Conservation (phyloP, 257 asterid genomes). For the Eustoma russellianum region DNA sequence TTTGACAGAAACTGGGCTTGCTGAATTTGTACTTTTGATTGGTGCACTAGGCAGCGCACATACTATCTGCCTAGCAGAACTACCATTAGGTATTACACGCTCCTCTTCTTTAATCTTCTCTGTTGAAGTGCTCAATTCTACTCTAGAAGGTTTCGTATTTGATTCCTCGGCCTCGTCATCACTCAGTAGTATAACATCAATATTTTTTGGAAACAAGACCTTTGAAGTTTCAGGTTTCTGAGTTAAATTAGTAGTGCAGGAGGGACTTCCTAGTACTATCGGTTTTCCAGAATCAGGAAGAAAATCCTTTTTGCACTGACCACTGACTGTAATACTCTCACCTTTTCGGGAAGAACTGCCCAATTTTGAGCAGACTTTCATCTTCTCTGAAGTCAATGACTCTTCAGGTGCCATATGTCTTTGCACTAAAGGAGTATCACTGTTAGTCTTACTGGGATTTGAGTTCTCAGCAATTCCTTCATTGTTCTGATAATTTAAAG, state of each 20-base stretch:
- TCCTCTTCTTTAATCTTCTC: constrained; percentile 24
- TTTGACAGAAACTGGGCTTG: constrained; percentile 28
- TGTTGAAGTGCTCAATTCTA: constrained; percentile 16
- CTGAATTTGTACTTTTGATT: constrained; percentile 15
- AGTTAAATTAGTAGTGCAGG: constrained; percentile 15
- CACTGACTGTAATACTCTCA: constrained; percentile 21
- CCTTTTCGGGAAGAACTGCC: constrained; percentile 23
- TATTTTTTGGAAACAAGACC: constrained; percentile 22
- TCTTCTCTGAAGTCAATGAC: constrained; percentile 40
- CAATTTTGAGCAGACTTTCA: constrained; percentile 20
- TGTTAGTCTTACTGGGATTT: constrained; percentile 13
- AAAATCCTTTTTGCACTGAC: constrained; percentile 24
- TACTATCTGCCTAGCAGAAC: constrained; percentile 1
- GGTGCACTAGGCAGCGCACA: constrained; percentile 14
- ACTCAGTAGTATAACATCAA: constrained; percentile 48
- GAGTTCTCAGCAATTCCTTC: constrained; percentile 20
- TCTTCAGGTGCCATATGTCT: constrained; percentile 39
- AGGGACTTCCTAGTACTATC: constrained; percentile 19
- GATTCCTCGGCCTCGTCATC: constrained; percentile 59
- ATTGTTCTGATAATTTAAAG: constrained; percentile 34
- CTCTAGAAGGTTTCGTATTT: constrained; percentile 22
- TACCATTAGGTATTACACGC: not conserved
- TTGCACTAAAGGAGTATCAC: constrained; percentile 23
- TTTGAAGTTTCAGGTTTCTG: constrained; percentile 30
- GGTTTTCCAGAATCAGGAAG: constrained; percentile 22